Conservation (phyloP, 345 rosid genomes). For the Noccaea caerulescens region DNA sequence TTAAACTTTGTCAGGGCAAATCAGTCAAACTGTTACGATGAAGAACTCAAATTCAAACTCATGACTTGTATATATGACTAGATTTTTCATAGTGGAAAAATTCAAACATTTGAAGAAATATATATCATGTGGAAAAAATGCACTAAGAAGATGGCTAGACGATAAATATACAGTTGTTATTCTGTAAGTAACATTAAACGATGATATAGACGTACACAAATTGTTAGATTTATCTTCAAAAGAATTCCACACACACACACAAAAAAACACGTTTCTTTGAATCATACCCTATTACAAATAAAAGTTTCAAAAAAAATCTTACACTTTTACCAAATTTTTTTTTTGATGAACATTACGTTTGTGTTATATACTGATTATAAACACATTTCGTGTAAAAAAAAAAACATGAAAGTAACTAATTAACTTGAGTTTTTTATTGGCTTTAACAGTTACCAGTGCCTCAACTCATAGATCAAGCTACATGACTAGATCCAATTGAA, state of each 20-base stretch:
- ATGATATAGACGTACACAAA: not conserved
- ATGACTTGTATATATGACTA: not conserved
- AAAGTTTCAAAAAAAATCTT: too few species aligned
- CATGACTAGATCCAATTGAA: constrained; percentile 26
- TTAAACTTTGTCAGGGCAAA: too few species aligned
- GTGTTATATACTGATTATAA: not conserved
- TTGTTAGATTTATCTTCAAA: too few species aligned
- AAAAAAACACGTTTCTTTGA: too few species aligned
- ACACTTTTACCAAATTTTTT: too few species aligned
- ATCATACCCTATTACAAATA: too few species aligned
- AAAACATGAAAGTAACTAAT: not conserved
- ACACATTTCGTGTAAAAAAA: not conserved
- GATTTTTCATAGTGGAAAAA: not conserved
- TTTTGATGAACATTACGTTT: constrained; percentile 1
- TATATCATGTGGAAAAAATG: constrained; percentile 21
- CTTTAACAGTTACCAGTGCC: constrained; percentile 30
- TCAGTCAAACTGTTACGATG: too few species aligned
- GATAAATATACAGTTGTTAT: not conserved
- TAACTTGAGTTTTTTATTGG: constrained; percentile 4
- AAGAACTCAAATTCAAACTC: not conserved
- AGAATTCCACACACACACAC: too few species aligned
- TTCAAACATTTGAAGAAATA: constrained; percentile 7
- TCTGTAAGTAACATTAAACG: not conserved
- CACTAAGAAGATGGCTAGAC: constrained; percentile 14
- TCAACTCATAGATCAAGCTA: constrained; percentile 35